These are phyloP conservation scores for Hypomontagnella monticulosa DNA, from an alignment of 495 filamentous ascomycete genomes.

Conservation along the genomic window DNA sequence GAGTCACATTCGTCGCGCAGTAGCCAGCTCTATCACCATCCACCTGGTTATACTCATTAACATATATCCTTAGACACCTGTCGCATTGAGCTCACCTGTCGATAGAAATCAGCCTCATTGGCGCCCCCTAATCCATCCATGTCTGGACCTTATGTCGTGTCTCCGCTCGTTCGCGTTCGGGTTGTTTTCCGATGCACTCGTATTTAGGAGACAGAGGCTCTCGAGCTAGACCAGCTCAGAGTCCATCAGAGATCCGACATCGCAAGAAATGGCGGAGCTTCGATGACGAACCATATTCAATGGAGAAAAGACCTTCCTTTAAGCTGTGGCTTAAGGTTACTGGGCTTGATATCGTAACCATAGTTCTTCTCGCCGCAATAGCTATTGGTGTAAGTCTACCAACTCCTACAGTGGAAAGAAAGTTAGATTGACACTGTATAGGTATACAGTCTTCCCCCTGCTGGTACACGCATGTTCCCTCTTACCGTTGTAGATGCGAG, in stretches of 20 bases:
- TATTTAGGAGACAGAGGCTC: conserved; percentile 29
- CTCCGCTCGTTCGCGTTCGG: background rate
- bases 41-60: background rate
- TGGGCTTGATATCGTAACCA: conserved; percentile 59
- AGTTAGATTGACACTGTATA: conserved; percentile 12
- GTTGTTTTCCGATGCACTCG: conserved; percentile 21
- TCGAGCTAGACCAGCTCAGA: background rate
- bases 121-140: background rate
- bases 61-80: background rate
- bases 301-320: conserved; percentile 53
- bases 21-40: background rate
- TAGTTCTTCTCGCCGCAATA: conserved; percentile 55
- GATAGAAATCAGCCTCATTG: background rate
- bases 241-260: background rate
- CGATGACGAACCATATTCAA: conserved; percentile 29
- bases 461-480: conserved; percentile 54
- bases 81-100: background rate
- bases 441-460: conserved; percentile 53
- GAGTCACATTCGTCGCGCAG: no score
- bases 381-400: conserved; percentile 52
- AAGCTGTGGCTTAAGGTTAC: conserved; percentile 56
- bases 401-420: background rate
- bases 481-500: conserved; percentile 47
- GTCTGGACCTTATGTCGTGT: background rate
- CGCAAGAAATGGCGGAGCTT: background rate